phyloP scores from a whole-genome alignment of 164 flowering plant species.

The Magnolia kwangsiensis region DNA sequence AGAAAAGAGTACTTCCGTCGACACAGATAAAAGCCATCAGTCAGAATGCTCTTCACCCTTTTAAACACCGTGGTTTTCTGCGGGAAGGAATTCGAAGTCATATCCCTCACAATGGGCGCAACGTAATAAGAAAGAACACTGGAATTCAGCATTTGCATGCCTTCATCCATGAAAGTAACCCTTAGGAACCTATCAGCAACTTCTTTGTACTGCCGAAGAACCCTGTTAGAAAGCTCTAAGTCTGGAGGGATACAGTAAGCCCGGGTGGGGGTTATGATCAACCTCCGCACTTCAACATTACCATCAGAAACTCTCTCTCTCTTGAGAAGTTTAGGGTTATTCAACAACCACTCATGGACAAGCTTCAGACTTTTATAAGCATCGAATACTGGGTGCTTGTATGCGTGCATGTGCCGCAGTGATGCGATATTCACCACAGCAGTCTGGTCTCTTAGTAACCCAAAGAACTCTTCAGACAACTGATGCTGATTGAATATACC shows the following conservation, averaged over 20 bases:
- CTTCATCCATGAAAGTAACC: conserved; percentile 98
- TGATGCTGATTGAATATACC: conserved; percentile 73
- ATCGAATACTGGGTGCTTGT: conserved; percentile 57
- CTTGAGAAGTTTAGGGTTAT: conserved; percentile 58
- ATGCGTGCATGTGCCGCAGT: conserved; percentile 56
- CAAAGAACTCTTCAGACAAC: conserved; percentile 57
- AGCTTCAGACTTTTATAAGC: conserved; percentile 43
- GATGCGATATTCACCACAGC: conserved; percentile 59
- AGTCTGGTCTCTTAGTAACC: conserved; percentile 47
- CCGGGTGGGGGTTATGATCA: conserved; percentile 80
- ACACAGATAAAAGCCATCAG: conserved; percentile 69
- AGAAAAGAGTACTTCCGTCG: conserved; percentile 78
- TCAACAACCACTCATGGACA: conserved; percentile 67
- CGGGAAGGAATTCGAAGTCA: conserved; percentile 35
- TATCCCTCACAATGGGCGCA: conserved; percentile 62
- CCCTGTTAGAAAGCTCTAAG: conserved; percentile 90
- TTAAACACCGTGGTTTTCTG: conserved; percentile 64
- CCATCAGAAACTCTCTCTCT: conserved; percentile 34
- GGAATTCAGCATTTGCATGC: conserved; percentile 56
- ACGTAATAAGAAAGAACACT: conserved; percentile 47
- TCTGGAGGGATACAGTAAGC: conserved; percentile 92
- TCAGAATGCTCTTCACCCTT: conserved; percentile 53
- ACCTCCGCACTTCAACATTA: conserved; percentile 66
- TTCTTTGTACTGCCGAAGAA: conserved; percentile 60
- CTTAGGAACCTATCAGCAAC: conserved; percentile 74